phyloP scores from a whole-genome alignment of 1,139 yeast genomes.

The Lodderomyces theae region DNA sequence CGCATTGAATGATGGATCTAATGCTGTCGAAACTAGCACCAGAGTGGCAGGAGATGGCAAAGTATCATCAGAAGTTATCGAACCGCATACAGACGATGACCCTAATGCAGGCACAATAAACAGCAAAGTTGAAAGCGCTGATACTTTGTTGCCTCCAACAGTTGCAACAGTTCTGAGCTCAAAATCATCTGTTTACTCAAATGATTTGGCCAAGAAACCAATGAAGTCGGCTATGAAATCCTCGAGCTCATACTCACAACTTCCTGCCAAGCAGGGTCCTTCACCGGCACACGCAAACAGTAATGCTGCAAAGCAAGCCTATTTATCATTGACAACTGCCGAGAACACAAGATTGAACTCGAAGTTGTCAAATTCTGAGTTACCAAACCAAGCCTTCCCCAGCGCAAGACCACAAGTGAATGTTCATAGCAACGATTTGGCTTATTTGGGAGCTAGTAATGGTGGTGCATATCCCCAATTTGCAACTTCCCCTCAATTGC shows the following conservation, averaged over 20 bases:
- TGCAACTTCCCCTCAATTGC: constrained; percentile 9
- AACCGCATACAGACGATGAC: constrained; percentile 14
- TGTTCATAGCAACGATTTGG: constrained; percentile 6
- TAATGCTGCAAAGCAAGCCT: constrained; percentile 58
- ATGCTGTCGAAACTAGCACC: constrained; percentile 2
- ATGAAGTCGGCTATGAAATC: constrained; percentile 68
- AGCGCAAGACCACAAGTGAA: neutral
- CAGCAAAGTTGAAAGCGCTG: constrained; percentile 11
- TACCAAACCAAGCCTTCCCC: neutral
- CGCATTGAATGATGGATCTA: constrained; percentile 15
- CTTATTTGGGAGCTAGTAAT: constrained; percentile 9
- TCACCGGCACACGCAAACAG: constrained; percentile 12
- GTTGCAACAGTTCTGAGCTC: constrained; percentile 20
- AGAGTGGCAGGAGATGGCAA: constrained; percentile 26
- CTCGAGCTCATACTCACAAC: constrained; percentile 25
- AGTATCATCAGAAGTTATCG: constrained; percentile 28
- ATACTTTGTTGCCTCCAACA: constrained; percentile 19
- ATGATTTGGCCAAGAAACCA: constrained; percentile 36
- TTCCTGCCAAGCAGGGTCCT: constrained; percentile 8
- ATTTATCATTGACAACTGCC: constrained; percentile 68
- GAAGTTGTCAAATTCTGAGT: constrained; percentile 31
- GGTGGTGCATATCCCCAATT: constrained; percentile 16
- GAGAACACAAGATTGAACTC: constrained; percentile 75
- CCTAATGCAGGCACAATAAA: constrained; percentile 1
- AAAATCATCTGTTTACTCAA: constrained; percentile 31